Evolutionary conservation across 768 basidiomycete genomes (phyloP).

Genomic region (Hypholoma sublateritium): DNA sequence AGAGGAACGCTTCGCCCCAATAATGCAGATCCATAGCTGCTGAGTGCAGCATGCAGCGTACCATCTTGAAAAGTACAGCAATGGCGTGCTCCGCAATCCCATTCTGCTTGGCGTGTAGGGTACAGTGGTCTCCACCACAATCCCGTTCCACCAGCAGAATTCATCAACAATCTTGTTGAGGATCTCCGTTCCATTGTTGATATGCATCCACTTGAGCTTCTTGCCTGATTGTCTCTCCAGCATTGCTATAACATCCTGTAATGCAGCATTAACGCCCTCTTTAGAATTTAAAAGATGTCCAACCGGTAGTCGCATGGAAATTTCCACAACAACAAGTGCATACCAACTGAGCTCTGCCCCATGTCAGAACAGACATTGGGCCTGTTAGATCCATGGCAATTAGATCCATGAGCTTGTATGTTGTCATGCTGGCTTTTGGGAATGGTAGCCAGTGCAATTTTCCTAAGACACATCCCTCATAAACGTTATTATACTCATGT

Average conservation of each 20-base stretch:
- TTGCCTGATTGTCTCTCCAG: conserved; percentile 15
- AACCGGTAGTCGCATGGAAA: not conserved
- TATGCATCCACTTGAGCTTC: conserved; percentile 11
- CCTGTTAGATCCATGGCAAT: conserved; percentile 7
- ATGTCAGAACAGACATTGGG: conserved; percentile 1
- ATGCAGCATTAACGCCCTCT: not conserved
- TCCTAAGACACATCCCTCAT: conserved; percentile 23
- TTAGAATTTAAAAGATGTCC: not conserved
- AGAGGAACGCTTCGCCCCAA: conserved; percentile 20
- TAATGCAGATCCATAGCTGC: conserved; percentile 13
- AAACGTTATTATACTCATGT: conserved; percentile 17
- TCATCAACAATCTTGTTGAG: conserved; percentile 13
- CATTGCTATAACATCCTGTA: conserved; percentile 1
- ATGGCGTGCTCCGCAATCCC: conserved; percentile 31
- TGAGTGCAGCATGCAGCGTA: conserved; percentile 20
- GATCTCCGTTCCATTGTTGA: conserved; percentile 25
- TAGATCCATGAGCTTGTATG: conserved; percentile 13
- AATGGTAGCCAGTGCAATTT: conserved; percentile 24
- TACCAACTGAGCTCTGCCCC: conserved; percentile 1
- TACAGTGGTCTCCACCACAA: conserved; percentile 24
- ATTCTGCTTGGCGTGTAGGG: conserved; percentile 30
- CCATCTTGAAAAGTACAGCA: conserved; percentile 19
- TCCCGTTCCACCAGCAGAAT: conserved; percentile 18
- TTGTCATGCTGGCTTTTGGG: conserved; percentile 21
- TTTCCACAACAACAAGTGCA: not conserved